A percentile compares a stretch with the other conserved stretches of the same genome.
These are phyloP conservation scores for Geotrichum klebahnii DNA, from an alignment of 1,139 yeast species.

Conservation along the genomic window DNA sequence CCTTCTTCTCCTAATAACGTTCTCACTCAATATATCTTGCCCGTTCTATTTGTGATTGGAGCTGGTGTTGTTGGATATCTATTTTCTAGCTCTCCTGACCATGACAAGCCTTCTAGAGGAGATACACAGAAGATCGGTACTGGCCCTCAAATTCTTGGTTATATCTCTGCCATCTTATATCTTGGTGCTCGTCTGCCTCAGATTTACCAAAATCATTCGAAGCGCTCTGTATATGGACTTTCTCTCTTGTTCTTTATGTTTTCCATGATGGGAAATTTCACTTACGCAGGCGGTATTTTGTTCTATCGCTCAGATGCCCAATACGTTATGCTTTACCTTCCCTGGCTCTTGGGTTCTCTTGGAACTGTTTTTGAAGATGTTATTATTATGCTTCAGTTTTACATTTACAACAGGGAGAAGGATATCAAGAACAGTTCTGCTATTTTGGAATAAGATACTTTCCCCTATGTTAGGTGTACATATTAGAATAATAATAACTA, in stretches of 20 bases:
- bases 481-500: too few relatives aligned
- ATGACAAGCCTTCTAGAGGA: too few relatives aligned
- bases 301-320: conserved; percentile 58
- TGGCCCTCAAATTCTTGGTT: conserved; percentile 70
- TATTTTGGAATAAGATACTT: conserved; percentile 10
- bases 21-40: conserved; percentile 52
- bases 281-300: conserved; percentile 72
- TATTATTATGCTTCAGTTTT: conserved; percentile 61
- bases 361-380: conserved; percentile 70
- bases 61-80: conserved; percentile 68
- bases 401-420: conserved; percentile 51
- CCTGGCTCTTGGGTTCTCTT: conserved; percentile 71
- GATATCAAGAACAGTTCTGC: conserved; percentile 7
- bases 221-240: conserved; percentile 70
- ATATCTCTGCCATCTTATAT: conserved; percentile 63
- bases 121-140: conserved; percentile 39
- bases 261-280: conserved; percentile 69
- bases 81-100: conserved; percentile 46
- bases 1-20: conserved; percentile 23
- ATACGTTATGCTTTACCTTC: conserved; percentile 58
- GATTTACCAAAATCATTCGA: conserved; percentile 61
- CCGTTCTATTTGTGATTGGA: conserved; percentile 56
- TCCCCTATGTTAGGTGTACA: too few relatives aligned
- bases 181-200: conserved; percentile 79
- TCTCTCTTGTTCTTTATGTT: conserved; percentile 70